A percentile compares a stretch with the other conserved stretches of the same genome.
These are phyloP conservation scores for Mallotus nudiflorus DNA, from an alignment of 345 rosid species.

Conservation along the genomic window DNA sequence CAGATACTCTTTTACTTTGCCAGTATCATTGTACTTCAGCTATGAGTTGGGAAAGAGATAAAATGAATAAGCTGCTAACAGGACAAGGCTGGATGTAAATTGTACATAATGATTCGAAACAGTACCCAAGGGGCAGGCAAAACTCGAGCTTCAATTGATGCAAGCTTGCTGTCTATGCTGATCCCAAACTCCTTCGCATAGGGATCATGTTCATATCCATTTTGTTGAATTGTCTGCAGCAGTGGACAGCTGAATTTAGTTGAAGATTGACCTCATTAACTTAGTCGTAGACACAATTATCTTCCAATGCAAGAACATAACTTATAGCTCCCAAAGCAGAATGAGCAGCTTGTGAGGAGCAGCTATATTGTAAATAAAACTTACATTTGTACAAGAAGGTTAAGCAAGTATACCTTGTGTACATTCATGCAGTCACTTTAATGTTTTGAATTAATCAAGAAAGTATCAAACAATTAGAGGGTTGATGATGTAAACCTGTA, in stretches of 20 bases:
- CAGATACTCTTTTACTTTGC: constrained; percentile 36
- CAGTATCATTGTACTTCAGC: constrained; percentile 45
- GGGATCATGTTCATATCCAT: constrained; percentile 31
- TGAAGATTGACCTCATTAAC: not conserved
- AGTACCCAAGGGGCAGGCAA: constrained; percentile 50
- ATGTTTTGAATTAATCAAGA: not conserved
- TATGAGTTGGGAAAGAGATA: not conserved
- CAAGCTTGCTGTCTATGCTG: constrained; percentile 33
- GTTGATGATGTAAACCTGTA: constrained; percentile 27
- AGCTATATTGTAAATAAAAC: not conserved
- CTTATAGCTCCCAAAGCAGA: not conserved
- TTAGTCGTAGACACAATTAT: not conserved
- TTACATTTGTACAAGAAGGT: too few relatives aligned
- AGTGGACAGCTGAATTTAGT: not conserved
- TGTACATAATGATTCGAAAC: not conserved
- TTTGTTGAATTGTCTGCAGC: constrained; percentile 34
- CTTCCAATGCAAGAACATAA: not conserved
- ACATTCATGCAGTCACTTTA: not conserved
- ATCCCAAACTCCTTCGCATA: constrained; percentile 44
- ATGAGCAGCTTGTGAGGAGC: not conserved
- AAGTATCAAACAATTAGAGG: not conserved
- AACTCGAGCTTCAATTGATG: constrained; percentile 41
- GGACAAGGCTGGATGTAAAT: not conserved
- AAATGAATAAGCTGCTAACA: constrained; percentile 9
- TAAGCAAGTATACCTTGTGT: not conserved